phyloP scores from a whole-genome alignment of 768 basidiomycete genomes.

The Suillus paluster region DNA sequence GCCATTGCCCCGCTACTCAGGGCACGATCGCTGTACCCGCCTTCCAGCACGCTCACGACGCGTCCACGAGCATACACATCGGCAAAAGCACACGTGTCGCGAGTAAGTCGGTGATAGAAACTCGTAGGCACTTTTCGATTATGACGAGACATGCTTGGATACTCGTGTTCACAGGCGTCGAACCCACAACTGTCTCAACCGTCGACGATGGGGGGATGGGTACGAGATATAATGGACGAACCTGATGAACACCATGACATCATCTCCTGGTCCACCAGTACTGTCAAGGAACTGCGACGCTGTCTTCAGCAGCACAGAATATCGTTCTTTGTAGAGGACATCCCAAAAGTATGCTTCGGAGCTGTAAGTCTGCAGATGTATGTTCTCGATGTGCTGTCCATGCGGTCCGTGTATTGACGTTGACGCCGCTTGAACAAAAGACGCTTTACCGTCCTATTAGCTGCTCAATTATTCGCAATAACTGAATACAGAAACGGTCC shows the following conservation, averaged over 20 bases:
- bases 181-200: slow-evolving; percentile 75
- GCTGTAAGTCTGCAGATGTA: slow-evolving; percentile 77
- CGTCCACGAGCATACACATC: slow-evolving; percentile 67
- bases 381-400: slow-evolving; percentile 86
- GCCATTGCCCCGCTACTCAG: slow-evolving; percentile 84
- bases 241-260: slow-evolving; percentile 90
- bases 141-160: slow-evolving; percentile 89
- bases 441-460: slow-evolving; percentile 76
- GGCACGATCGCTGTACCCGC: slow-evolving; percentile 92
- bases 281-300: slow-evolving; percentile 72
- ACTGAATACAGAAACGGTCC: slow-evolving; percentile 9
- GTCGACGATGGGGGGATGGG: neutral
- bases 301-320: slow-evolving; percentile 61
- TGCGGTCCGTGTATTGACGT: slow-evolving; percentile 63
- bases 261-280: slow-evolving; percentile 67
- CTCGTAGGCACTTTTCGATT: slow-evolving; percentile 84
- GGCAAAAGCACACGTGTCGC: slow-evolving; percentile 68
- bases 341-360: slow-evolving; percentile 79
- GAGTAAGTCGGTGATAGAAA: slow-evolving; percentile 85
- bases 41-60: slow-evolving; percentile 89
- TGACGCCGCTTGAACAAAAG: slow-evolving; percentile 66
- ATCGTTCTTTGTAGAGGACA: slow-evolving; percentile 68
- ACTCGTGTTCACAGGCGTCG: slow-evolving; percentile 94
- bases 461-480: neutral
- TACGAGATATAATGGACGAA: slow-evolving; percentile 29